Evolutionary conservation across 345 rosid species (phyloP), one percentile per base, ranked within the genome.

Genomic region (Carallia brachiata): DNA sequence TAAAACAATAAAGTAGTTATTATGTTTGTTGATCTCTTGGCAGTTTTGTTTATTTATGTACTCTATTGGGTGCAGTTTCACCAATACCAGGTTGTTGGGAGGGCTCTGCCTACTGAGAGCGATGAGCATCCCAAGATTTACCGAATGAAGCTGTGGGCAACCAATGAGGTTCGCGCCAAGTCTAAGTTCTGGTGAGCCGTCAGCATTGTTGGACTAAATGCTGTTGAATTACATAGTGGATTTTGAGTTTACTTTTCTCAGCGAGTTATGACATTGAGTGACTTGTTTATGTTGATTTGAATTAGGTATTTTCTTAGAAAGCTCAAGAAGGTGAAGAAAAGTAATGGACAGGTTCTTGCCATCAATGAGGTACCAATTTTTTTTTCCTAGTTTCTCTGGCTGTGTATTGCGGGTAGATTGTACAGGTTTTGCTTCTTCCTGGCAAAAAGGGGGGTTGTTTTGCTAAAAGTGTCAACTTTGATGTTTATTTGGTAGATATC

Each of bases 1-100:
- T 12, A 15, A 44, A 3, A 32, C 3, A 44, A 44, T 44, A 4
- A 44, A 3, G 50, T 2, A 1, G 4, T 12, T 12, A 10, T 44
- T 44, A 44, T 1, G 3, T 10, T 27, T 30, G n/a, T 19, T 34
- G 47, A 31, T 6, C 9, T 40, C 0, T 48, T 57, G 18, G 4
- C 9, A 0, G 0, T 57, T 6, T 53, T 5, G 0, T n/a, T 59
- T 28, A 6, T 36, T 52, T 9, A 4, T 4, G n/a, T 44, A 13
- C 50, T 3, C 13, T 44, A 15, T 1, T 44, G 17, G 19, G 10
- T 47, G 80, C 85, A 86, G 86, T 82, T 84, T 71, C 90, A 86
- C 63, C 86, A 86, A 63, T 86, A 87, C 78, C 91, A 87, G 78
- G 89, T 87, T 70, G 91, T 83, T 28, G 91, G 89, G 28, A 81